Conservation (phyloP, 495 filamentous ascomycete genomes). For the Podospora didyma region DNA sequence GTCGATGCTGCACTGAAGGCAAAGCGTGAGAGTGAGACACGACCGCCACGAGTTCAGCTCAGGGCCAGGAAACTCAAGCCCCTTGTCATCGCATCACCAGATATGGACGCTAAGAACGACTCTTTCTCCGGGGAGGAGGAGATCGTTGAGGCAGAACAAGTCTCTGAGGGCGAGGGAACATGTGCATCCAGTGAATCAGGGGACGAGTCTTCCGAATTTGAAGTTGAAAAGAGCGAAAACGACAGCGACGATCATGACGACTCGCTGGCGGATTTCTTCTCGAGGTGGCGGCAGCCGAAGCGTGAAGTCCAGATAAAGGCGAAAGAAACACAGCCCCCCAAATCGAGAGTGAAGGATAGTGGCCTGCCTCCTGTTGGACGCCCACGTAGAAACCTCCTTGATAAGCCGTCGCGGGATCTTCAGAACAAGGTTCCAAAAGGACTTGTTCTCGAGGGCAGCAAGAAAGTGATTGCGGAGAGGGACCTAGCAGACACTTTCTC, state of each 20-base stretch:
- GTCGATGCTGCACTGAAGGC: background rate
- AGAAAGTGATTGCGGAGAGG: slow-evolving; percentile 10
- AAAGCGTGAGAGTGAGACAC: background rate
- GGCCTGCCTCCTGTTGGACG: background rate
- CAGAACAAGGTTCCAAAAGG: background rate
- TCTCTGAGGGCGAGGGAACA: slow-evolving; percentile 15
- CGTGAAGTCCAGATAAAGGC: background rate
- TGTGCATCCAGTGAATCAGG: slow-evolving; percentile 11
- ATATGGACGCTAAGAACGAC: slow-evolving; percentile 7
- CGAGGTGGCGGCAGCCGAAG: slow-evolving; percentile 6
- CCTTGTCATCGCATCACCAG: slow-evolving; percentile 14
- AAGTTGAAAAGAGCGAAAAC: slow-evolving; percentile 10
- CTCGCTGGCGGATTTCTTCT: slow-evolving; percentile 1
- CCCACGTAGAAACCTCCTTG: background rate
- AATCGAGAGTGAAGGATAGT: background rate
- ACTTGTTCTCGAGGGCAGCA: background rate
- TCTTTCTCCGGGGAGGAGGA: slow-evolving; percentile 19
- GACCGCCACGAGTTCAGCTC: slow-evolving; percentile 12
- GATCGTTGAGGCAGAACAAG: slow-evolving; percentile 19
- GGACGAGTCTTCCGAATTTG: slow-evolving; percentile 13
- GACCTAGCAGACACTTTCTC: slow-evolving; percentile 23
- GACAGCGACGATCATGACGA: slow-evolving; percentile 9
- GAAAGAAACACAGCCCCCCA: background rate
- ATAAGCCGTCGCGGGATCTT: background rate
- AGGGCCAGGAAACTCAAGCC: slow-evolving; percentile 19